Evolutionary conservation across 495 filamentous ascomycete genomes (phyloP).

Genomic region (Immersiella caudata): DNA sequence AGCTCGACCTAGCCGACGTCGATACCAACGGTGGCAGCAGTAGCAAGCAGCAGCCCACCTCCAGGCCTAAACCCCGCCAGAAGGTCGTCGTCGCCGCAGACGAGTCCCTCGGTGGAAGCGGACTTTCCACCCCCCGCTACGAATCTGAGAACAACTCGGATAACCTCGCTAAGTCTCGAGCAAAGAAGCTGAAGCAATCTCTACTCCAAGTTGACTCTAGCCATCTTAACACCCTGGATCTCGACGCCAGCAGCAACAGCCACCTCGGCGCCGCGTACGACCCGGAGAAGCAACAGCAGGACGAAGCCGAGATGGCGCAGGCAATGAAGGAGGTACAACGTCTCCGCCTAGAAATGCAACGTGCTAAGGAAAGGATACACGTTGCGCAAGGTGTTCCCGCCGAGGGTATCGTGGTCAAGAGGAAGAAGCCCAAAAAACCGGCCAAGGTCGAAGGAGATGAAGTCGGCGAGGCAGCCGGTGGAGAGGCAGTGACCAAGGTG

Average conservation of each 20-base stretch:
- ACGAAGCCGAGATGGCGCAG: conserved; percentile 80
- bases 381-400: conserved; percentile 66
- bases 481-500: conserved; percentile 31
- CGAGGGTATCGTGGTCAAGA: conserved; percentile 76
- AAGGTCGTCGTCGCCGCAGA: conserved; percentile 65
- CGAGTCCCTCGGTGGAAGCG: conserved; percentile 54
- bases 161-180: conserved; percentile 38
- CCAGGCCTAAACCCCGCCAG: conserved; percentile 42
- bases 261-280: conserved; percentile 49
- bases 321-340: conserved; percentile 87
- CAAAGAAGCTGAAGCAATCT: conserved; percentile 49
- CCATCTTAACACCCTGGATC: conserved; percentile 65
- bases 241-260: conserved; percentile 51
- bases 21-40: conserved; percentile 30
- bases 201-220: conserved; percentile 86
- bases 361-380: conserved; percentile 80
- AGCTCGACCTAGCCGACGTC: conserved; percentile 70
- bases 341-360: conserved; percentile 85
- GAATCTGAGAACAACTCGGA: conserved; percentile 51
- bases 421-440: conserved; percentile 56
- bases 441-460: conserved; percentile 13
- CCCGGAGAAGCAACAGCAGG: conserved; percentile 51
- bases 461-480: conserved; percentile 34
- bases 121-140: conserved; percentile 47
- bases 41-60: not conserved